phyloP scores from a whole-genome alignment of 2,329 filamentous ascomycete genomes.

The Stylonectria norvegica region DNA sequence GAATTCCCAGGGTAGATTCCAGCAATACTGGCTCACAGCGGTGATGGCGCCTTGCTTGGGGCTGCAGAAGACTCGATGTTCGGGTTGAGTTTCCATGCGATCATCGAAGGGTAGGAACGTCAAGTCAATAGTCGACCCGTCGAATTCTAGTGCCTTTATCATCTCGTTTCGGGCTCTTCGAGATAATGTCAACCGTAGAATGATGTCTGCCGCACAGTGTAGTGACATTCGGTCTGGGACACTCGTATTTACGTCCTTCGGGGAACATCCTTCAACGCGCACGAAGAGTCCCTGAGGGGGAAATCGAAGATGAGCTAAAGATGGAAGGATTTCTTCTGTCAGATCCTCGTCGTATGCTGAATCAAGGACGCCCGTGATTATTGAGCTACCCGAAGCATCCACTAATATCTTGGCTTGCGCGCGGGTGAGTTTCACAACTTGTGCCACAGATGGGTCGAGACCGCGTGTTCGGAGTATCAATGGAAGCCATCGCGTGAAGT shows the following conservation, averaged over 20 bases:
- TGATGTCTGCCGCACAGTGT: slow-evolving; percentile 31
- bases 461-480: slow-evolving; percentile 36
- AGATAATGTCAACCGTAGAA: slow-evolving; percentile 39
- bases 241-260: slow-evolving; percentile 37
- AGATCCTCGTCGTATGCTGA: slow-evolving; percentile 33
- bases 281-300: slow-evolving; percentile 40
- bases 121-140: slow-evolving; percentile 25
- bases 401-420: slow-evolving; percentile 31
- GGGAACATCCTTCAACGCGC: slow-evolving; percentile 40
- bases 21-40: slow-evolving; percentile 41
- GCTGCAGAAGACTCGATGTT: slow-evolving; percentile 45
- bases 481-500: slow-evolving; percentile 41
- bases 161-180: slow-evolving; percentile 35
- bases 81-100: slow-evolving; percentile 34
- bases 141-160: slow-evolving; percentile 19
- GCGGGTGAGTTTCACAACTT: slow-evolving; percentile 28
- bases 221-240: slow-evolving; percentile 25
- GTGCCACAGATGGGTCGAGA: slow-evolving; percentile 22
- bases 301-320: slow-evolving; percentile 24
- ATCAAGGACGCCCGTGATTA: slow-evolving; percentile 29
- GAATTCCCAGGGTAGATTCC: slow-evolving; percentile 36
- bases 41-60: slow-evolving; percentile 32
- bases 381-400: slow-evolving; percentile 29
- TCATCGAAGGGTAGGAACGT: slow-evolving; percentile 41
- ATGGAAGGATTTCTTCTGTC: slow-evolving; percentile 27